These are phyloP conservation scores for Meyerozyma elateridarum DNA, from an alignment of 1,139 yeast genomes.

Conservation along the genomic window DNA sequence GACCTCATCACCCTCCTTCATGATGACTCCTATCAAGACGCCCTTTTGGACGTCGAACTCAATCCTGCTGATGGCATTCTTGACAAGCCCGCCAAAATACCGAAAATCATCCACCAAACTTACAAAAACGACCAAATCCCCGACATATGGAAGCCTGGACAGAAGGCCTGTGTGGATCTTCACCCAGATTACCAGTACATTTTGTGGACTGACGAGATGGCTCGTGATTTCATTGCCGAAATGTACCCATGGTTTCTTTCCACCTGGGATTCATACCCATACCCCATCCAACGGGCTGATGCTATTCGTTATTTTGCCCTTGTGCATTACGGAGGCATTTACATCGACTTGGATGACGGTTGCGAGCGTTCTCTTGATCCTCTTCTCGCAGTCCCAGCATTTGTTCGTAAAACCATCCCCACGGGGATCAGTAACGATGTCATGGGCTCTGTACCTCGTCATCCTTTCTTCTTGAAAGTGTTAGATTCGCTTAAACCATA, in stretches of 20 bases:
- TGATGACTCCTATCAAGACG: constrained; percentile 67
- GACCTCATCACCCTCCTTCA: constrained; percentile 72
- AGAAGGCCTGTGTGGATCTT: constrained; percentile 64
- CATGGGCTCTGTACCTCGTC: constrained; percentile 84
- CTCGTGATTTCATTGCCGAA: constrained; percentile 70
- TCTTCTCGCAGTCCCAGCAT: constrained; percentile 73
- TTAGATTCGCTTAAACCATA: constrained; percentile 61
- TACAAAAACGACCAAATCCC: constrained; percentile 78
- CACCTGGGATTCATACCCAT: constrained; percentile 73
- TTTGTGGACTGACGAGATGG: constrained; percentile 85
- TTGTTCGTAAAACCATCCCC: constrained; percentile 82
- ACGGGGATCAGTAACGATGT: constrained; percentile 92
- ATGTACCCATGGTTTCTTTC: constrained; percentile 82
- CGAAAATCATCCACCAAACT: constrained; percentile 91
- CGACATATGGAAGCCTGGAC: constrained; percentile 75
- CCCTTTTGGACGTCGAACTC: constrained; percentile 55
- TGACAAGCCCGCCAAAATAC: constrained; percentile 55
- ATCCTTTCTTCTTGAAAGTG: constrained; percentile 76
- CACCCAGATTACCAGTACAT: constrained; percentile 88
- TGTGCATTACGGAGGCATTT: constrained; percentile 82
- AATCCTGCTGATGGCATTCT: constrained; percentile 39
- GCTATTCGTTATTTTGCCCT: constrained; percentile 87
- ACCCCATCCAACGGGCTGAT: constrained; percentile 86
- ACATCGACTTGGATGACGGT: constrained; percentile 87
- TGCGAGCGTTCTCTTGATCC: constrained; percentile 78